Evolutionary conservation across 306 rosid species (phyloP), one percentile per base, ranked within the genome.

Genomic region (Clitoria ternatea): DNA sequence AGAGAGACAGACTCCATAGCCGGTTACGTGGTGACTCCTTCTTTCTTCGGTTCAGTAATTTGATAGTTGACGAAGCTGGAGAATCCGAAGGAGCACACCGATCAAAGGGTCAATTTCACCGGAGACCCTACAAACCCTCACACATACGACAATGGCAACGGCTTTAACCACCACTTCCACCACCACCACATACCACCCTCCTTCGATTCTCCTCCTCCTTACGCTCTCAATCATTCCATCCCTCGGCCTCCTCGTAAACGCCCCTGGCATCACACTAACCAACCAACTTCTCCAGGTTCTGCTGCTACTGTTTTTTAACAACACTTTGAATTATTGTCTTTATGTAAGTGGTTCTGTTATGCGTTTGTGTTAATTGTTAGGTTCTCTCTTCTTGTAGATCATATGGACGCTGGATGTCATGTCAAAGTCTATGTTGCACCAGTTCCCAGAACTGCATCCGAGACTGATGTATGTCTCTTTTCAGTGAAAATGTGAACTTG

Each of bases 341-440:
- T 2, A 1, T 11, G 7, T 22, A 11, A 4, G 14, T 64, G 35
- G n/a, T n/a, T n/a, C n/a, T 22, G 43, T 66, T 10, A 13, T 24
- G 26, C 53, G 1, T 44, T 14, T n/a, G 20, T n/a, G 15, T 66
- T 35, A 18, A 2, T 27, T 5, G 19, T 14, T 9, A 26, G 22
- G 35, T 14, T 14, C 37, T 65, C 42, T 49, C n/a, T 7, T 20
- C 42, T 67, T 47, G 60, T 74, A 87, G 98, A 88, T 84, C 81
- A 61, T 67, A 24, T 77, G 9, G 92, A 85, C 39, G 66, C 59
- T 45, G 17, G 40, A 3, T 42, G 56, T 72, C 79, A 63, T 52
- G 90, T 73, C 1, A 93, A 87, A 81, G 87, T 93, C 45, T 90
- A 93, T 69, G 90, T 90, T 78, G 88, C 89, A 8, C 94, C 89